Conservation (phyloP, 495 filamentous ascomycete species). For the Penicillium dipodomyicola region DNA sequence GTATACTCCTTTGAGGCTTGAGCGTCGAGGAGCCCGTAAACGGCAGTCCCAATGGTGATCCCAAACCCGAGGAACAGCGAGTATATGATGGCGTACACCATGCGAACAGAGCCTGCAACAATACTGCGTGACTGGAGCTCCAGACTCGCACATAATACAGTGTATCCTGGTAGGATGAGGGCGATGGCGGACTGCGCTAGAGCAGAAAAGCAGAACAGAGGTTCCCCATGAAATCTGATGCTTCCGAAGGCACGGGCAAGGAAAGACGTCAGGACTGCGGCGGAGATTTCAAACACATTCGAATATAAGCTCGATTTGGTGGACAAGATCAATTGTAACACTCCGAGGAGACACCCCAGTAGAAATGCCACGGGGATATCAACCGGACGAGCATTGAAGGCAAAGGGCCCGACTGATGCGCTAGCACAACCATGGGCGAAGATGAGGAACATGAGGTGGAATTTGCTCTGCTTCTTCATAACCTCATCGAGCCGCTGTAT, state of each 20-base stretch:
- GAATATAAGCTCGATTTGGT: constrained; percentile 73
- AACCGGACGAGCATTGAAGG: constrained; percentile 80
- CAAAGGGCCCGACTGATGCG: constrained; percentile 79
- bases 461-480: constrained; percentile 59
- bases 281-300: constrained; percentile 90
- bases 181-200: constrained; percentile 89
- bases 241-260: constrained; percentile 84
- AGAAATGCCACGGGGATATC: constrained; percentile 87
- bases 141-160: constrained; percentile 75
- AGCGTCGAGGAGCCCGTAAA: constrained; percentile 79
- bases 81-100: constrained; percentile 96
- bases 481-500: constrained; percentile 67
- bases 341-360: constrained; percentile 78
- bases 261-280: constrained; percentile 85
- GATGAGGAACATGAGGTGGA: constrained; percentile 69
- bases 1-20: constrained; percentile 71
- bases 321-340: constrained; percentile 75
- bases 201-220: constrained; percentile 86
- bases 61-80: constrained; percentile 95
- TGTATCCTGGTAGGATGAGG: constrained; percentile 87
- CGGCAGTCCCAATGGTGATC: constrained; percentile 87
- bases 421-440: constrained; percentile 82
- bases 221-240: constrained; percentile 56
- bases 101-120: constrained; percentile 86
- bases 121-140: constrained; percentile 86